These are phyloP conservation scores for Colletotrichum brevisporum DNA, from an alignment of 2,329 filamentous ascomycete genomes.

Conservation along the genomic window DNA sequence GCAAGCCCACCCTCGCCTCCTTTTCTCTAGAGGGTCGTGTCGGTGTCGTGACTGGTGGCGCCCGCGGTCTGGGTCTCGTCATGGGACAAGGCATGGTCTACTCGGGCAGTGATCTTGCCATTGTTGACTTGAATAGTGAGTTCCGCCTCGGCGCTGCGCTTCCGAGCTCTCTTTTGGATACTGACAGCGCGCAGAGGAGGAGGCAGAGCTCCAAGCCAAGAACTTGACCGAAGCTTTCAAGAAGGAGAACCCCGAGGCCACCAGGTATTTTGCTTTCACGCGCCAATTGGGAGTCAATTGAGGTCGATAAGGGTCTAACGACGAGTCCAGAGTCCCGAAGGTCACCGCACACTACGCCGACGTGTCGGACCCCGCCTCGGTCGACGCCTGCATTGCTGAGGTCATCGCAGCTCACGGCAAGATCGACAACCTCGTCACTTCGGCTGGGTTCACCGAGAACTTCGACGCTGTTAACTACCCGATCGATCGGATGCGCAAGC, in stretches of 20 bases:
- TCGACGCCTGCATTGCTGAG: conserved; percentile 79
- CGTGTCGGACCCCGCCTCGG: conserved; percentile 84
- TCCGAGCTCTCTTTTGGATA: no score
- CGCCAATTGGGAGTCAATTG: neutral
- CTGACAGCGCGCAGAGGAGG: conserved; percentile 62
- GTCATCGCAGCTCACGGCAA: conserved; percentile 80
- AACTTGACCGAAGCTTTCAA: conserved; percentile 82
- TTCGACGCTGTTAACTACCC: conserved; percentile 93
- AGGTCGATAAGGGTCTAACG: neutral
- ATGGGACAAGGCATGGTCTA: conserved; percentile 94
- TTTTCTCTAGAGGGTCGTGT: conserved; percentile 91
- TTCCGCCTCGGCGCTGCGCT: conserved; percentile 43
- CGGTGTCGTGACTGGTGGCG: conserved; percentile 90
- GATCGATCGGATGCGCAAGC: conserved; percentile 89
- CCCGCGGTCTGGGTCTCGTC: conserved; percentile 88
- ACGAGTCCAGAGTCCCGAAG: conserved; percentile 74
- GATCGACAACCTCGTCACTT: conserved; percentile 93
- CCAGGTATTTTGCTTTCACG: conserved; percentile 61
- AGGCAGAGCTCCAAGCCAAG: conserved; percentile 83
- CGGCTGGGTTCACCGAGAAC: conserved; percentile 97
- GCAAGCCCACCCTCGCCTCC: conserved; percentile 85
- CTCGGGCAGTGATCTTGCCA: conserved; percentile 88
- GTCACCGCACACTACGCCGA: conserved; percentile 94
- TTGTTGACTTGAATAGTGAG: conserved; percentile 93
- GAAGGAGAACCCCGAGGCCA: conserved; percentile 82